Percentiles rank a stretch among this genome's conserved stretches.
phyloP scores from a whole-genome alignment of 371 early-diverging fungal genomes.

The Neoconidiobolus thromboides region DNA sequence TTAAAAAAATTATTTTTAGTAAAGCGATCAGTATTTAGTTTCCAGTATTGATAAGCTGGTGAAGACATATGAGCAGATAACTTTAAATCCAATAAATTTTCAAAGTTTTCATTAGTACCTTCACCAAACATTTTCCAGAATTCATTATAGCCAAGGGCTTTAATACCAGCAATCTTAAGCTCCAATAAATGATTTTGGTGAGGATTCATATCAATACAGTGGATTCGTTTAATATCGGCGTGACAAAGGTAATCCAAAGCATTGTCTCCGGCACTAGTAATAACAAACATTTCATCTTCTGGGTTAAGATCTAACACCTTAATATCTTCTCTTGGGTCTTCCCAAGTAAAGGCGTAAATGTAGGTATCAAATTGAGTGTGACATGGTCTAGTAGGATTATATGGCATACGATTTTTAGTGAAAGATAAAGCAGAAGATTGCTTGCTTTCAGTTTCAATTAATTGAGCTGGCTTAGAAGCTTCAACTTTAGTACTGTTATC shows the following conservation, averaged over 20 bases:
- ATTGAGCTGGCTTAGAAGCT: slow-evolving; percentile 10
- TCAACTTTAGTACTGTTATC: too few relatives aligned
- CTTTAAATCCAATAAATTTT: slow-evolving; percentile 31
- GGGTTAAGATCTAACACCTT: slow-evolving; percentile 37
- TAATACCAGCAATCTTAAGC: slow-evolving; percentile 54
- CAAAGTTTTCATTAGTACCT: slow-evolving; percentile 42
- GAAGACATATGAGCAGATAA: slow-evolving; percentile 55
- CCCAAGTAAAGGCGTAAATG: slow-evolving; percentile 78
- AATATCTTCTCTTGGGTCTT: slow-evolving; percentile 62
- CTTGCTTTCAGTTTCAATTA: too few relatives aligned
- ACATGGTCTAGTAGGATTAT: slow-evolving; percentile 35
- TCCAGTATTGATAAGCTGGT: slow-evolving; percentile 64
- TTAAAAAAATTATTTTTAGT: slow-evolving; percentile 45
- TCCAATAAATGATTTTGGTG: slow-evolving; percentile 76
- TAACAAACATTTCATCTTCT: slow-evolving; percentile 56
- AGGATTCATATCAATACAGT: slow-evolving; percentile 75
- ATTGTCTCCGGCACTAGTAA: slow-evolving; percentile 73
- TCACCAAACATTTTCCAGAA: slow-evolving; percentile 71
- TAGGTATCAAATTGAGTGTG: slow-evolving; percentile 62
- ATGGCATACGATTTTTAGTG: slow-evolving; percentile 41
- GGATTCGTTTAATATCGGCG: slow-evolving; percentile 43
- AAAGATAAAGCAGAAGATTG: slow-evolving; percentile 2
- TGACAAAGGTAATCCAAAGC: slow-evolving; percentile 59
- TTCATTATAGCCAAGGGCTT: slow-evolving; percentile 31
- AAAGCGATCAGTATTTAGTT: slow-evolving; percentile 29